Base-by-base conservation (phyloP, 371 early-diverging fungal species). In the Mortierella sp. region DNA sequence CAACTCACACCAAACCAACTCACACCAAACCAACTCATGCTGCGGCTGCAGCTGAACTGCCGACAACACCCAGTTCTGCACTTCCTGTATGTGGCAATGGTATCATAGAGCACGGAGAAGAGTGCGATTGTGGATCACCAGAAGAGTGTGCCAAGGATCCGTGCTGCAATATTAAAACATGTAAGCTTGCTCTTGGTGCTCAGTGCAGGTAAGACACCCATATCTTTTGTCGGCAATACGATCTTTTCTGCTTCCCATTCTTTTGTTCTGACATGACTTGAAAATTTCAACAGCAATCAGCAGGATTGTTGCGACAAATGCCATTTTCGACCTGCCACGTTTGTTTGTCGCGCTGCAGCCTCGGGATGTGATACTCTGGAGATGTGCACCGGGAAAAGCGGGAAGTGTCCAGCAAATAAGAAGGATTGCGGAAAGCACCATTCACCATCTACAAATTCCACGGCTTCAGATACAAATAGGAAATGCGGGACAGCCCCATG, bases 11-110 rank as follows among this genome's bases (percentile, higher is more conserved):
- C 29, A 23, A 19, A 54, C 5, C 45, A 40, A n/a, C n/a, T n/a
- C n/a, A n/a, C n/a, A n/a, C n/a, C n/a, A n/a, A n/a, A 35, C 37
- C 58, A 37, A 22, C 31, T n/a, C 60, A 67, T 28, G 7, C 54
- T 19, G 32, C 47, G 12, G 35, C 62, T 22, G 35, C 29, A 40
- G 6, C 57, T n/a, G 40, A 26, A 43, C n/a, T n/a, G n/a, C 15
- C 40, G 6, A 42, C 61, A 5, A 32, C 31, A 19, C 19, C 64
- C 22, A 35, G 26, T 2, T 13, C 69, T 15, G 7, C 66, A 12
- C 49, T 54, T 2, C 43, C 76, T 23, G 91, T 94, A 76, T 98
- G 98, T 81, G 98, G 98, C 23, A 98, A 98, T 82, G 98, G 98
- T 0, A 91, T 98, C 56, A 87, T 89, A 57, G 98, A 98, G 83